Evolutionary conservation across 352 stramenopile species (phyloP).

Genomic region (Pythium aphanidermatum): DNA sequence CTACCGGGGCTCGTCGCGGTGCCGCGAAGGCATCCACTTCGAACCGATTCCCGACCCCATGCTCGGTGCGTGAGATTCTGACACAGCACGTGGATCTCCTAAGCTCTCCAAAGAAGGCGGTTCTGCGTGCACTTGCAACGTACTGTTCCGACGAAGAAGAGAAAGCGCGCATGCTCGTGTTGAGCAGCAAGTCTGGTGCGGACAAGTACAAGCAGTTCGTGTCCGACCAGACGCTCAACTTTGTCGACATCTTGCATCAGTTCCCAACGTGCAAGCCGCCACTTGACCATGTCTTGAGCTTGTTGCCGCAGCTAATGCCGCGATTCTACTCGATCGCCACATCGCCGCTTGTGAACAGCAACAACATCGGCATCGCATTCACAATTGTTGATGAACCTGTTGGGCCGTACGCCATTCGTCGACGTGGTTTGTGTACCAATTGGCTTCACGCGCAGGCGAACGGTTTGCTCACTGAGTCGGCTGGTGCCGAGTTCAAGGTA

Average conservation of each 20-base stretch:
- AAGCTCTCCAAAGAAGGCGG: slow-evolving; percentile 69
- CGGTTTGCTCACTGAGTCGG: slow-evolving; percentile 22
- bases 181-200: slow-evolving; percentile 65
- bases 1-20: not conserved
- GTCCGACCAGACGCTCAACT: slow-evolving; percentile 78
- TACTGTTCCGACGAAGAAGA: slow-evolving; percentile 65
- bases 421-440: slow-evolving; percentile 54
- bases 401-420: slow-evolving; percentile 27
- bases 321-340: slow-evolving; percentile 96
- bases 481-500: slow-evolving; percentile 26
- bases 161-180: slow-evolving; percentile 45
- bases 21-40: slow-evolving; percentile 12
- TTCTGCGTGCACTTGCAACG: slow-evolving; percentile 50
- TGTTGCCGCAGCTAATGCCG: slow-evolving; percentile 87
- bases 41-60: slow-evolving; percentile 40
- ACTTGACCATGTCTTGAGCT: slow-evolving; percentile 80
- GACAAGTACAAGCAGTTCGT: slow-evolving; percentile 83
- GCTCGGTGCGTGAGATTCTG: slow-evolving; percentile 75
- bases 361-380: slow-evolving; percentile 82
- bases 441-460: slow-evolving; percentile 53
- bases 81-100: slow-evolving; percentile 80
- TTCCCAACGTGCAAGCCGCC: slow-evolving; percentile 91
- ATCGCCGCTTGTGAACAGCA: slow-evolving; percentile 77
- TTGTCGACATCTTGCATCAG: slow-evolving; percentile 88
- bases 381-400: slow-evolving; percentile 88